Conservation (phyloP, 805 yeast species). For the Candida multigemmis region DNA sequence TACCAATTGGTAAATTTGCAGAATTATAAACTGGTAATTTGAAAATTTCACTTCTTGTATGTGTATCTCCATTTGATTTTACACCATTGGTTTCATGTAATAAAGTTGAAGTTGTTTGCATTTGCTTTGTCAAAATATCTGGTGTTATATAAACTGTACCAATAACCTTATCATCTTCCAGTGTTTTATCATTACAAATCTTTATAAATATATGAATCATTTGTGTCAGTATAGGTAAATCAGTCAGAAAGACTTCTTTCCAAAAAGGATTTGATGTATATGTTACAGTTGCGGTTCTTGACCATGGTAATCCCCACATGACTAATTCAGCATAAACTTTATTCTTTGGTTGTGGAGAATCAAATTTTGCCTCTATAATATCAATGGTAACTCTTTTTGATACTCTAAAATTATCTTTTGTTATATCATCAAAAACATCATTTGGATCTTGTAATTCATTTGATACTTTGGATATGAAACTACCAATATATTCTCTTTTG, state of each 20-base stretch:
- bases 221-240: conserved; percentile 47
- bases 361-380: conserved; percentile 57
- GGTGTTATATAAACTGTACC: conserved; percentile 52
- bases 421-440: conserved; percentile 6
- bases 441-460: too few relatives aligned
- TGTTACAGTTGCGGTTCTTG: conserved; percentile 59
- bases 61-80: conserved; percentile 2
- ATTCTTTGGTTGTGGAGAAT: conserved; percentile 7
- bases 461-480: conserved; percentile 7
- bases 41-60: conserved; percentile 20
- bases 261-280: conserved; percentile 57
- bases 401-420: conserved; percentile 36
- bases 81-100: conserved; percentile 15
- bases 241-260: conserved; percentile 69
- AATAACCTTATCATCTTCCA: conserved; percentile 28
- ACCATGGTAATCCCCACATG: conserved; percentile 71
- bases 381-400: conserved; percentile 47
- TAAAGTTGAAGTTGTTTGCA: conserved; percentile 23
- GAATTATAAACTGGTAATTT: conserved; percentile 37
- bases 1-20: conserved; percentile 43
- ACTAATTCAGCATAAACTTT: conserved; percentile 60
- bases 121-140: conserved; percentile 32
- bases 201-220: conserved; percentile 42
- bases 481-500: conserved; percentile 44
- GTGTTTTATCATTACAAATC: conserved; percentile 15